phyloP scores from a whole-genome alignment of 148 eudicot species.

The Polygonum maritimum region DNA sequence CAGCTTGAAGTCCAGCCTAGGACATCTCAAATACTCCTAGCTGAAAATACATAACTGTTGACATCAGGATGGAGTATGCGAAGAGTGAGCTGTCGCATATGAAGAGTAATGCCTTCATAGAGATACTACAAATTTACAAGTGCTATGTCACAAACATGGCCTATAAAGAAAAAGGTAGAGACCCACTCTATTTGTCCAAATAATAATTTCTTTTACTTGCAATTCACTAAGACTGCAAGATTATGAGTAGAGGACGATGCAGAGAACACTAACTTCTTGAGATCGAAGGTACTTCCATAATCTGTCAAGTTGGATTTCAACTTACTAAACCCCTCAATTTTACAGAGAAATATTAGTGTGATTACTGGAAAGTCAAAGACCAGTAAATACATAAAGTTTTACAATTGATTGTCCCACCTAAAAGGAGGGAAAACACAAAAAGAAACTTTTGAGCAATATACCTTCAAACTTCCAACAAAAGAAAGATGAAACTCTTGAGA shows the following conservation, averaged over 20 bases:
- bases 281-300: not conserved
- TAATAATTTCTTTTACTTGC: not conserved
- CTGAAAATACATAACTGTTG: conserved; percentile 25
- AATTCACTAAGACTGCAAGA: not conserved
- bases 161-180: not conserved
- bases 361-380: not conserved
- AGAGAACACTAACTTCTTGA: not conserved
- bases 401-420: not conserved
- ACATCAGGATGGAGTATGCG: not conserved
- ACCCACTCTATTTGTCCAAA: not conserved
- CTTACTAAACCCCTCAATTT: not conserved
- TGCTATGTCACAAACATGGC: not conserved
- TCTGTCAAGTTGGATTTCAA: not conserved
- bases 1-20: conserved; percentile 65
- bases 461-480: not conserved
- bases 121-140: not conserved
- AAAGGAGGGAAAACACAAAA: not conserved
- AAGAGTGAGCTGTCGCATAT: not conserved
- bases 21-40: conserved; percentile 93
- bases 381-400: not conserved
- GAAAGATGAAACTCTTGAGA: too few species aligned
- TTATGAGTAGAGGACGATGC: not conserved
- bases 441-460: not conserved
- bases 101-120: not conserved
- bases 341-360: not conserved